Base-by-base conservation (phyloP, 345 rosid species). In the Euphorbia pulcherrima region DNA sequence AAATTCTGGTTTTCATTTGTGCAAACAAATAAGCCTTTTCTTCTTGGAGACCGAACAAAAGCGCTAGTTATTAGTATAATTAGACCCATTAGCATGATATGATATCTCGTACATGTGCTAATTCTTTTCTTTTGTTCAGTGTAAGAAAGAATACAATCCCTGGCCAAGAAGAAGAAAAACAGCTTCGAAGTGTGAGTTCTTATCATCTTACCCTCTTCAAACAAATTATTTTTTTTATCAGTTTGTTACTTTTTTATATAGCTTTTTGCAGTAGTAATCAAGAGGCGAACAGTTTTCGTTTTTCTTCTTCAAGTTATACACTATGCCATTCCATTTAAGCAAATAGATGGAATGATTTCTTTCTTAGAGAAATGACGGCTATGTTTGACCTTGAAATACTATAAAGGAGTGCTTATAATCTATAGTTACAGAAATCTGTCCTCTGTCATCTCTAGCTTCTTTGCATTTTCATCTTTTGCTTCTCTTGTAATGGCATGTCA, bases 181-280 rank as follows among this genome's bases (percentile, higher is more conserved):
- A 84, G 21, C 82, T 83, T 66, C 83, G 83, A 72, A 80, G 83
- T 21, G 97, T 91, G 80, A 88, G 99, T 85, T 72, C 39, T 47
- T 63, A 4, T 27, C 21, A 57, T 29, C 24, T 59, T 59, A 21
- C 62, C 20, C 29, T 58, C 17, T 56, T 33, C 8, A 41, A 41
- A 41, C 2, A 50, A 13, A 50, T 12, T 50, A 50, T 13, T 12
- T 50, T 7, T 50, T 50, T n/a, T n/a, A 50, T 50, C 20, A 50
- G 14, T 28, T 30, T 16, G 21, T 59, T 29, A 28, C 63, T 21
- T 37, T 61, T 29, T 26, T 59, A 59, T 50, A 50, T 50, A 7
- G 47, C 47, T 14, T 41, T 33, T 33, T 33, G 37, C 37, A 33
- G 37, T 33, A 7, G 37, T 33, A 2, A 3, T 33, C 7, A 33